phyloP scores from a whole-genome alignment of 2,329 filamentous ascomycete species.

The Cryphonectria naterciae region DNA sequence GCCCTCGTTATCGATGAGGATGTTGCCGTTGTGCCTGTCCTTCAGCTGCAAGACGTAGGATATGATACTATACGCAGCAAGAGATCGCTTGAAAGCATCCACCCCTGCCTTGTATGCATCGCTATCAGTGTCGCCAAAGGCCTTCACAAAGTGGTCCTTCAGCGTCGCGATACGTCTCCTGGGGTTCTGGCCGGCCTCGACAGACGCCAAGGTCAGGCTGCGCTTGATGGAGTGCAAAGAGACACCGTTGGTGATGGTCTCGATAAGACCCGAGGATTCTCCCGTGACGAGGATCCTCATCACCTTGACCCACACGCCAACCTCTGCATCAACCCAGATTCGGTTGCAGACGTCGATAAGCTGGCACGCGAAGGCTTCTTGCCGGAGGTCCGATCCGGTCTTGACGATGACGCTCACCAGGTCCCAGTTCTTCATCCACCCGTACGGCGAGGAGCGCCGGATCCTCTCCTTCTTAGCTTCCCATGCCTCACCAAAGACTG shows the following conservation, averaged over 20 bases:
- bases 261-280: constrained; percentile 81
- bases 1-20: constrained; percentile 82
- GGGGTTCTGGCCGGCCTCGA: constrained; percentile 74
- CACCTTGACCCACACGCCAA: constrained; percentile 84
- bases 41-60: constrained; percentile 84
- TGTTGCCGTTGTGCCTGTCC: constrained; percentile 84
- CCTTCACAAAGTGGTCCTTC: constrained; percentile 80
- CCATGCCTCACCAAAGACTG: constrained; percentile 87
- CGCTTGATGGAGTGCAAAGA: constrained; percentile 86
- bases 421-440: constrained; percentile 88
- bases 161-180: constrained; percentile 77
- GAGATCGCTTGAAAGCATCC: constrained; percentile 78
- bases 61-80: constrained; percentile 84
- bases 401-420: constrained; percentile 86
- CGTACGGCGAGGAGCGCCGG: constrained; percentile 80
- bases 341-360: constrained; percentile 80
- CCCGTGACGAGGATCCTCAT: constrained; percentile 88
- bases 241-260: constrained; percentile 87
- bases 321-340: constrained; percentile 76
- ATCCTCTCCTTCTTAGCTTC: constrained; percentile 83
- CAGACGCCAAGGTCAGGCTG: constrained; percentile 74
- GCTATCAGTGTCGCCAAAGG: constrained; percentile 72
- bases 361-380: constrained; percentile 87
- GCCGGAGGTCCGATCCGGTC: constrained; percentile 79
- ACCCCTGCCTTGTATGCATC: constrained; percentile 73